Evolutionary conservation across 306 rosid species (phyloP), one percentile per base, ranked within the genome.

Genomic region (Gillenia trifoliata): DNA sequence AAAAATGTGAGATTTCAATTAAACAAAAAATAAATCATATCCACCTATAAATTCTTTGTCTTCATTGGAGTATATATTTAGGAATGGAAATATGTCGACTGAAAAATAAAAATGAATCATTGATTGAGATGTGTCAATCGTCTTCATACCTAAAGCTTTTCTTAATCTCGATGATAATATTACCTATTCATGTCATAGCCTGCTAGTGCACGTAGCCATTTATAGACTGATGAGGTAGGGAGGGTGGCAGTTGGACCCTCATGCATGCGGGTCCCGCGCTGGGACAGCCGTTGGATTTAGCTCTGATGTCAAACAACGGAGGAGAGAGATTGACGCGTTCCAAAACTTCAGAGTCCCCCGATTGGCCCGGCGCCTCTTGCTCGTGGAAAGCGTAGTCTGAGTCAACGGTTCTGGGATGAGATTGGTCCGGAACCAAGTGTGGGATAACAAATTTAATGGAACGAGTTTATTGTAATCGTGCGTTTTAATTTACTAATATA

Each of bases 321-420:
- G 54, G 4, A 49, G 65, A 26, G 83, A 75, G 82, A 82, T 87
- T 80, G 84, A 85, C 81, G 79, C 87, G 86, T 59, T 86, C 89
- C 67, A 30, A 41, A 80, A 73, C 20, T 29, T 72, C 75, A 54
- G 57, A 12, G 76, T 1, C 52, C 41, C 73, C 74, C 82, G 55
- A 82, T 73, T 80, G 84, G 78, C 28, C 78, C 80, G 90, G 90
- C 87, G 86, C 73, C 45, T 69, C 64, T 77, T 26, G 25, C 81
- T 71, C 59, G 78, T 70, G 77, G 61, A 82, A 75, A 75, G 80
- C n/a, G 65, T 33, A 77, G 80, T 72, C 77, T 10, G n/a, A 71
- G 90, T 84, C 96, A 90, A 88, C 79, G 82, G 59, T 75, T 54
- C 19, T 16, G 22, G 17, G 16, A 30, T 17, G 12, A 19, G 2